Conservation (phyloP, 2,329 filamentous ascomycete genomes). For the Alternaria infectoria region DNA sequence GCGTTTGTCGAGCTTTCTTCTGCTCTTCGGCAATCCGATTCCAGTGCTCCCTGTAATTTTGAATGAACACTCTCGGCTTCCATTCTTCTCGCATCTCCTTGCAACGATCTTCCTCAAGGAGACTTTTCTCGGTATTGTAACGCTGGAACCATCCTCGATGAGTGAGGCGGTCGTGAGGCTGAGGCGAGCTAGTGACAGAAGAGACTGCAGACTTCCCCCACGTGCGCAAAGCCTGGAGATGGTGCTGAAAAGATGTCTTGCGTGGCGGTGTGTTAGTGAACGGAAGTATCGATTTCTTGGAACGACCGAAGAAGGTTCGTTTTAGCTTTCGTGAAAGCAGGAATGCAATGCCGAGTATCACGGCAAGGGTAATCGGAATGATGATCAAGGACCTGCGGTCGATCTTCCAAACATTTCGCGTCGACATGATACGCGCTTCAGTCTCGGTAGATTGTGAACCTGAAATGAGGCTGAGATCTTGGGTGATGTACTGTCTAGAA, state of each 20-base stretch:
- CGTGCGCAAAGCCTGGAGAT: constrained; percentile 8
- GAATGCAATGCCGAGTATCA: background rate
- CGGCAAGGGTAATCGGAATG: background rate
- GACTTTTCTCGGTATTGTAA: background rate
- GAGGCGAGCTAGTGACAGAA: background rate
- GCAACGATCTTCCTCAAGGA: background rate
- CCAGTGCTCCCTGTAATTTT: constrained; percentile 3
- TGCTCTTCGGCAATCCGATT: constrained; percentile 1
- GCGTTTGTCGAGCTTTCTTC: constrained; percentile 2
- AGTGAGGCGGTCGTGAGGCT: background rate
- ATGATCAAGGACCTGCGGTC: background rate
- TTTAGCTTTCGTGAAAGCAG: background rate
- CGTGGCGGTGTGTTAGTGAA: background rate
- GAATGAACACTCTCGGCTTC: background rate
- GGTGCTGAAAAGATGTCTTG: constrained; percentile 1
- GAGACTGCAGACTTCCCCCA: constrained; percentile 11
- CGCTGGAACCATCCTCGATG: background rate
- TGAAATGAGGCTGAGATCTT: background rate
- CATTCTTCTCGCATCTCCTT: background rate
- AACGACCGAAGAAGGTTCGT: background rate
- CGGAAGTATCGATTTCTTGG: background rate
- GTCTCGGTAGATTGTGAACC: background rate
- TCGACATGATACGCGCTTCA: background rate
- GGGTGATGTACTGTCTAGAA: background rate
- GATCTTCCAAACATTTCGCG: background rate